Base-by-base conservation (phyloP, 768 basidiomycete species). In the Pleurotus tuoliensis region DNA sequence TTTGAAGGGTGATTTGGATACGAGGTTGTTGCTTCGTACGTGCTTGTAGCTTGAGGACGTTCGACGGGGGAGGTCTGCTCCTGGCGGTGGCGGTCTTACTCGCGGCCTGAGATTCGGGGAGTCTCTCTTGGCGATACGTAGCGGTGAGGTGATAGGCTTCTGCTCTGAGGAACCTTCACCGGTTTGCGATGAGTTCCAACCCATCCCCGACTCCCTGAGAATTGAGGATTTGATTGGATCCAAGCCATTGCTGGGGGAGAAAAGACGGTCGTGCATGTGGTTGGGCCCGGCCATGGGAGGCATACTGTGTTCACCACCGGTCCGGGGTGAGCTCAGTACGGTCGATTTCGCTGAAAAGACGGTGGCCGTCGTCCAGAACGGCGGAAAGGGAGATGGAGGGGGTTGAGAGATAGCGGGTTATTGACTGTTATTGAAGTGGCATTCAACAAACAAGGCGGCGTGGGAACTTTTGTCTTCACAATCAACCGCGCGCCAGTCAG, bases 1-100 rank as follows among this genome's bases (percentile, higher is more conserved):
- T 63, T 88, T 89, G 75, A 94, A 94, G 8, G 91, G 91, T 9
- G 92, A 94, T 62, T 92, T 92, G 25, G 87, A 85, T 15, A 94
- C 92, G 56, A 92, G 84, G 66, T 87, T 85, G 67, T 85, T 90
- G 63, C 75, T 86, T 63, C 79, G 81, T 61, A 92, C 80, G 69
- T 90, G 90, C 61, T 82, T 86, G 72, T 87, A 93, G 69, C 88
- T 91, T 41, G 84, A 86, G 6, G 89, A 91, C 13, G 82, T 78
- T 43, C 91, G 81, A 30, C 91, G 83, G 47, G 85, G 83, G 45
- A 91, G 70, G n/a, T 72, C 68, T 45, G 82, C 74, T 46, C 73
- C 78, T 18, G 74, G 73, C 4, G 73, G 69, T 34, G 71, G 69
- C 46, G 61, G 51, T 41, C 39, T 52, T 39, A 40, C 38, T 52